Percentiles rank a stretch among this genome's conserved stretches.
Evolutionary conservation across 2,329 filamentous ascomycete genomes (phyloP).

Genomic region (Pseudocercospora vitis): DNA sequence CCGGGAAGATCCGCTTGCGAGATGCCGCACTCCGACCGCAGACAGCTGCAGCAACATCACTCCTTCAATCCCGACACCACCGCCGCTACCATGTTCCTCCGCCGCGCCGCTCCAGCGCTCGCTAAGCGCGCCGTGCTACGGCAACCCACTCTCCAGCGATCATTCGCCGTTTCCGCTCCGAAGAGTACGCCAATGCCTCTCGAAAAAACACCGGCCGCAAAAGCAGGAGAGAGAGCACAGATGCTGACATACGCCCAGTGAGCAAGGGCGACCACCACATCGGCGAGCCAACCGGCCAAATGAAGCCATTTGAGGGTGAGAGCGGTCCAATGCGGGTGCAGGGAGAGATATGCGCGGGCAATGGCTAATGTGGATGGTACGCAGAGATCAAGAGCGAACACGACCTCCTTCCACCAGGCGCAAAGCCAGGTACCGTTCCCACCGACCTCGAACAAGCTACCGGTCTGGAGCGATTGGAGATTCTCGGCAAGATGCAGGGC

Average conservation of each 20-base stretch:
- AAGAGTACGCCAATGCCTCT: constrained; percentile 44
- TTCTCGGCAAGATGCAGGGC: constrained; percentile 98
- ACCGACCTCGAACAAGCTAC: constrained; percentile 95
- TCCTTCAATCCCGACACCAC: constrained; percentile 5
- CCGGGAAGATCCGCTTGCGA: neutral
- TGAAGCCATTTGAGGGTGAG: constrained; percentile 50
- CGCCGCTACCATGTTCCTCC: constrained; percentile 44
- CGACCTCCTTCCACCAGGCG: constrained; percentile 87
- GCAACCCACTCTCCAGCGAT: constrained; percentile 43
- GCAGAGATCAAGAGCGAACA: constrained; percentile 77
- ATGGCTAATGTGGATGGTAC: constrained; percentile 16
- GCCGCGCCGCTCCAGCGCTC: constrained; percentile 52
- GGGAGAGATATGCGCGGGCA: neutral
- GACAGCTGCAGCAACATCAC: neutral
- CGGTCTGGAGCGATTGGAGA: constrained; percentile 97
- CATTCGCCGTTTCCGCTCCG: constrained; percentile 49
- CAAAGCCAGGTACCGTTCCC: constrained; percentile 76
- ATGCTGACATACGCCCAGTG: constrained; percentile 14
- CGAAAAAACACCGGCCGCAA: constrained; percentile 20
- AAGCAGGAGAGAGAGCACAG: constrained; percentile 6
- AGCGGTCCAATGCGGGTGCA: neutral
- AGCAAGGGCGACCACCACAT: constrained; percentile 17
- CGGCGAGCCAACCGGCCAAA: constrained; percentile 40
- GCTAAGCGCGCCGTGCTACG: constrained; percentile 47
- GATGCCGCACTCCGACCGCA: neutral